These are phyloP conservation scores for Podospora appendiculata DNA, from an alignment of 495 filamentous ascomycete genomes.

Conservation along the genomic window DNA sequence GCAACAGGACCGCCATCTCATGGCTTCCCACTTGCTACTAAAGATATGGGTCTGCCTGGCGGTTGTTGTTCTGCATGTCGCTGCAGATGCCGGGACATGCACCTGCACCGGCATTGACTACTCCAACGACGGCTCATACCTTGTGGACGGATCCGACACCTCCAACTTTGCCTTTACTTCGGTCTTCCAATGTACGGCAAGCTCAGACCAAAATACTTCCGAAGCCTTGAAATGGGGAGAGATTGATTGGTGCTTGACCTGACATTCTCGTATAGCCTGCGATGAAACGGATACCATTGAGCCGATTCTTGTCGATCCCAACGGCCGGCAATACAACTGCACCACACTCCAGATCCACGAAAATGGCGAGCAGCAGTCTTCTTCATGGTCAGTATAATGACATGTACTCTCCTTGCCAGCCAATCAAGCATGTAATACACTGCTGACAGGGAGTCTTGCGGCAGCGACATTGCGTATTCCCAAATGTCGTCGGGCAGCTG, in stretches of 20 bases:
- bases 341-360: constrained; percentile 7
- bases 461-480: constrained; percentile 9
- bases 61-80: not conserved
- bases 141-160: constrained; percentile 13
- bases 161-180: constrained; percentile 17
- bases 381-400: constrained; percentile 3
- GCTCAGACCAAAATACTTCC: too few relatives aligned
- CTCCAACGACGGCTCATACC: constrained; percentile 18
- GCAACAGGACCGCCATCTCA: not conserved
- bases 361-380: constrained; percentile 11
- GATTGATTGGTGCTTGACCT: not conserved
- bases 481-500: constrained; percentile 13
- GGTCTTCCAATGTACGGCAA: constrained; percentile 8
- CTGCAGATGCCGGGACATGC: constrained; percentile 5
- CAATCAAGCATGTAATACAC: not conserved
- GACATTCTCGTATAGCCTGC: constrained; percentile 4
- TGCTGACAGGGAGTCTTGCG: not conserved
- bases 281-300: constrained; percentile 7
- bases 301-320: constrained; percentile 14
- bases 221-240: too few relatives aligned
- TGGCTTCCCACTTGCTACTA: constrained; percentile 1
- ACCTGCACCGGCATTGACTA: constrained; percentile 20
- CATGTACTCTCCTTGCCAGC: not conserved
- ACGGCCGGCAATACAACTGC: constrained; percentile 11
- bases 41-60: constrained; percentile 1